Base-by-base conservation (phyloP, 169 alveolate species). In the Babesia caballi region DNA sequence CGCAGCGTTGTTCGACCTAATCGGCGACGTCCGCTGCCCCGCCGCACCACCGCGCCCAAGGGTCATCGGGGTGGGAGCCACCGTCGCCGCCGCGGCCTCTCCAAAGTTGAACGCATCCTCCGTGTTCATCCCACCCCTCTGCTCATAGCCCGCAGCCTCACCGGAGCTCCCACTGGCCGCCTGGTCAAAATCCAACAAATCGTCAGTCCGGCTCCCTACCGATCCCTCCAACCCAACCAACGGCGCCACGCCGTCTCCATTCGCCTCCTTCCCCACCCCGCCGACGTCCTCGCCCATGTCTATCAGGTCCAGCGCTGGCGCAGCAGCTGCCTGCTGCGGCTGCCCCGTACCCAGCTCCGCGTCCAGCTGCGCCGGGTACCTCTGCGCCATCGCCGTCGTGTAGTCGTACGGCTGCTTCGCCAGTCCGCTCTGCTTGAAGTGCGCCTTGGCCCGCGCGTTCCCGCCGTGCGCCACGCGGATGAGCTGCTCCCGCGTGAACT, bases 401-500 rank as follows among this genome's bases (percentile, higher is more conserved):
- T 81, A 81, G 40, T 71, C 53, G 36, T 40, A 25, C 15, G 88
- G 84, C 30, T 71, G 44, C 21, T 46, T 52, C 9, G 27, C n/a
- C 11, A 70, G 59, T 23, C 82, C 82, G 36, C 44, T 27, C n/a
- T 61, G 47, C 28, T 27, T 71, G 38, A 81, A 69, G 40, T 25
- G 71, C 8, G 77, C 36, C 46, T 61, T 80, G 27, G 90, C 90
- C 28, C 82, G 72, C 33, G 68, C 73, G 71, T 88, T 88, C 15
- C 93, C 93, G 28, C 93, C 93, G 25, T 61, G 53, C 17, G 85
- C 50, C 83, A 94, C 77, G 60, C 95, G 63, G 27, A 76, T 63
- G 65, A 89, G 78, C 67, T 94, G 97, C 66, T 83, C 89, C 63
- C 94, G 90, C 32, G 94, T 91, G 89, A 93, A 94, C 40, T 91